These are phyloP conservation scores for Lentinula aciculospora DNA, from an alignment of 768 basidiomycete species.

Conservation along the genomic window DNA sequence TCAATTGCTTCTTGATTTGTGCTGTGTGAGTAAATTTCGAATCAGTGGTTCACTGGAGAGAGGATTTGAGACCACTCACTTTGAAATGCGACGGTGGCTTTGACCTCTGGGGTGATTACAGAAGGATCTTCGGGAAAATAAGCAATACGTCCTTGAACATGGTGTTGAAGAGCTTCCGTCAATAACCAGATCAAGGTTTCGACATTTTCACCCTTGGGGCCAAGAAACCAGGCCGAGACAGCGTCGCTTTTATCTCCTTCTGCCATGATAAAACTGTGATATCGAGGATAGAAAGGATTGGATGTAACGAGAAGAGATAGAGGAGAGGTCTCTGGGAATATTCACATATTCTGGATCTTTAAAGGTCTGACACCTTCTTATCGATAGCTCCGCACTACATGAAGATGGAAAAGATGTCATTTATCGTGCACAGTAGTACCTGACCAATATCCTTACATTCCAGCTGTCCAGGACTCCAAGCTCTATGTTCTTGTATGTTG, in stretches of 20 bases:
- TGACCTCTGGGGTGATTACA: not conserved
- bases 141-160: not conserved
- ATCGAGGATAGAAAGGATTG: not conserved
- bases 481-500: no score
- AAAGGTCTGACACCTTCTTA: not conserved
- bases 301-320: not conserved
- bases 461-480: not conserved
- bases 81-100: not conserved
- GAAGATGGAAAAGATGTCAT: not conserved
- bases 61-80: not conserved
- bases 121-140: not conserved
- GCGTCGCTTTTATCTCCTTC: not conserved
- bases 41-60: no score
- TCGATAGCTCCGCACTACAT: not conserved
- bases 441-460: not conserved
- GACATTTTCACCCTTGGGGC: not conserved
- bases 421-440: no score
- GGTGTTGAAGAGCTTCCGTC: not conserved
- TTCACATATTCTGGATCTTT: not conserved
- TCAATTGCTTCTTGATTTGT: not conserved
- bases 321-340: not conserved
- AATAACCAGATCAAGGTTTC: not conserved
- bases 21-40: not conserved
- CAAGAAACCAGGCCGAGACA: slow-evolving; percentile 1
- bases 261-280: not conserved